phyloP scores from a whole-genome alignment of 208 protist species.

The Leishmania amazonensis region DNA sequence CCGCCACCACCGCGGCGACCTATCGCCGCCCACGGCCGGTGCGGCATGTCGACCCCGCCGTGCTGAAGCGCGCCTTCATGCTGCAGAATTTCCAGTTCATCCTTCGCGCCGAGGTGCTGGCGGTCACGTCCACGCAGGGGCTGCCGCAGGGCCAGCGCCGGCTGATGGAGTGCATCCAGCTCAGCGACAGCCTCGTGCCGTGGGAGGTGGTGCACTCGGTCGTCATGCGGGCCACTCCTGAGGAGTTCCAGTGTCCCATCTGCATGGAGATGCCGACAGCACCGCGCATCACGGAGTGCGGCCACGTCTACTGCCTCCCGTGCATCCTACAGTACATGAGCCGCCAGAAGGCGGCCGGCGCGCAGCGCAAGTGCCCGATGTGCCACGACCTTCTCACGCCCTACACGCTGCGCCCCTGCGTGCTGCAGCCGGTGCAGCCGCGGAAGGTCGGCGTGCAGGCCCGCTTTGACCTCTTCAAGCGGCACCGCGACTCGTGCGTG shows the following conservation, averaged over 20 bases:
- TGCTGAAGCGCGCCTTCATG: conserved; percentile 78
- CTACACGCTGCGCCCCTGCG: conserved; percentile 61
- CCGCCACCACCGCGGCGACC: conserved; percentile 10
- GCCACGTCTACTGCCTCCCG: conserved; percentile 81
- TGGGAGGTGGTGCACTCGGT: conserved; percentile 86
- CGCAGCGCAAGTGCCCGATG: conserved; percentile 75
- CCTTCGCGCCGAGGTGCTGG: conserved; percentile 67
- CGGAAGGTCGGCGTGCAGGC: conserved; percentile 34
- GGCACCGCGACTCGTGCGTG: conserved; percentile 55
- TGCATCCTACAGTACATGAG: conserved; percentile 80
- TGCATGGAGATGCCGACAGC: conserved; percentile 73
- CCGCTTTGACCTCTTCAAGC: conserved; percentile 73
- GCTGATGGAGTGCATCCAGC: conserved; percentile 61
- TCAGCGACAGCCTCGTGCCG: conserved; percentile 58
- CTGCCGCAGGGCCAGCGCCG: conserved; percentile 66
- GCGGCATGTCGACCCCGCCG: conserved; percentile 45
- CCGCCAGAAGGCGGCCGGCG: conserved; percentile 39
- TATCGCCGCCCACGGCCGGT: conserved; percentile 28
- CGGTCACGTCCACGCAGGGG: conserved; percentile 28
- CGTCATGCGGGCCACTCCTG: conserved; percentile 66
- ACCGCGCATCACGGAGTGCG: conserved; percentile 86
- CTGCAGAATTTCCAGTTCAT: conserved; percentile 91
- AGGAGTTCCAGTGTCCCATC: conserved; percentile 86
- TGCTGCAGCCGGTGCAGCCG: conserved; percentile 47
- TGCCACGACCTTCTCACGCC: conserved; percentile 60